Evolutionary conservation across 2,329 filamentous ascomycete species (phyloP).

Genomic region (Rasamsonia emersonii): DNA sequence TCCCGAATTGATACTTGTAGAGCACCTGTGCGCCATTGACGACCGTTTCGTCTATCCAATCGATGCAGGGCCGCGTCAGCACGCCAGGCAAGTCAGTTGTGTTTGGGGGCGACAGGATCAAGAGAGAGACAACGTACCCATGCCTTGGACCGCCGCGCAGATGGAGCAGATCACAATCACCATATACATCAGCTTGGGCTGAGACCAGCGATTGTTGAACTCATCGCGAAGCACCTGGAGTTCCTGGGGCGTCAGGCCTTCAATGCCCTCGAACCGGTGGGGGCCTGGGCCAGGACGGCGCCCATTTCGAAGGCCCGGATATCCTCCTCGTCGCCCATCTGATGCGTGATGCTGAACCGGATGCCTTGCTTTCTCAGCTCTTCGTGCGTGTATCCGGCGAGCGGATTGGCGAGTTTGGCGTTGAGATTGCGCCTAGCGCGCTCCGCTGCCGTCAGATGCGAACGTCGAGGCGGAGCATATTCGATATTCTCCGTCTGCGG

Average conservation of each 20-base stretch:
- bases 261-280: conserved; percentile 42
- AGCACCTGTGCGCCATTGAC: conserved; percentile 62
- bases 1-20: conserved; percentile 54
- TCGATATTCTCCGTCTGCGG: no score
- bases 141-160: conserved; percentile 62
- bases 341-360: conserved; percentile 49
- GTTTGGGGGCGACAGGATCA: neutral
- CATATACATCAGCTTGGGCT: conserved; percentile 57
- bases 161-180: conserved; percentile 59
- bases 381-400: conserved; percentile 40
- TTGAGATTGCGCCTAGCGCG: conserved; percentile 33
- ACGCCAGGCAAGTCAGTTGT: conserved; percentile 1
- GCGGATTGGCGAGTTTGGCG: conserved; percentile 47
- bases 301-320: conserved; percentile 52
- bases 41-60: conserved; percentile 54
- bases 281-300: conserved; percentile 49
- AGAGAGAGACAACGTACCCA: conserved; percentile 38
- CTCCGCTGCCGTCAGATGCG: conserved; percentile 27
- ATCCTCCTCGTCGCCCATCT: conserved; percentile 47
- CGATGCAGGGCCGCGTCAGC: no score
- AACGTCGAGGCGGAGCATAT: conserved; percentile 16
- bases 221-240: conserved; percentile 51
- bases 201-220: conserved; percentile 58
- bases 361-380: conserved; percentile 50
- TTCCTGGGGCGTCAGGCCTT: conserved; percentile 52